Evolutionary conservation across 352 stramenopile species (phyloP).

Genomic region (Phytophthora cactorum): DNA sequence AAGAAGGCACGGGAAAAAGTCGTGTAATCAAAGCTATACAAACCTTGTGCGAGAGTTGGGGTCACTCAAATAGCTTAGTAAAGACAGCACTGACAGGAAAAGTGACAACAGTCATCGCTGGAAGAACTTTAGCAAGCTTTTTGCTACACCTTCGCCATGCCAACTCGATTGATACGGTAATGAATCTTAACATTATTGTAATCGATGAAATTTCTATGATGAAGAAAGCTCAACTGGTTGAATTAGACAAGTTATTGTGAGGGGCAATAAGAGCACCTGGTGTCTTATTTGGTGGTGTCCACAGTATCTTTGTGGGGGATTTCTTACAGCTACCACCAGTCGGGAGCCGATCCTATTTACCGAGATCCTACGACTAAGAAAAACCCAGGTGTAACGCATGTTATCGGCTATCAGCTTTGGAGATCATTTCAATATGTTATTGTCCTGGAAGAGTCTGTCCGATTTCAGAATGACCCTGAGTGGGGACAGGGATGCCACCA

Average conservation of each 20-base stretch:
- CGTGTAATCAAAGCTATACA: not conserved
- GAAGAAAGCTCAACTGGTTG: not conserved
- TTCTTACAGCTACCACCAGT: not conserved
- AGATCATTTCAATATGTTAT: not conserved
- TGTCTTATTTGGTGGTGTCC: not conserved
- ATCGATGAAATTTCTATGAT: constrained; percentile 5
- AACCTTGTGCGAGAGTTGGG: not conserved
- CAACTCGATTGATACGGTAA: not conserved
- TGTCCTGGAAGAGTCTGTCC: not conserved
- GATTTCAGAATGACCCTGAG: not conserved
- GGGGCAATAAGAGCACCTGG: not conserved
- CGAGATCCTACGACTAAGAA: not conserved
- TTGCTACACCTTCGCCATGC: not conserved
- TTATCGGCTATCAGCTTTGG: not conserved
- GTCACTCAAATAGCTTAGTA: not conserved
- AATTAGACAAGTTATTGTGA: not conserved
- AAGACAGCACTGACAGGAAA: not conserved
- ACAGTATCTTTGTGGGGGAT: not conserved
- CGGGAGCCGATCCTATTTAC: not conserved
- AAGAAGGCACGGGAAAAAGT: not conserved
- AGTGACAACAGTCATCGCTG: not conserved
- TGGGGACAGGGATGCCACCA: not conserved
- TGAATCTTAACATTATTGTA: not conserved
- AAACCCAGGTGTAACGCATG: not conserved
- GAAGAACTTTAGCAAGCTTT: not conserved